A percentile compares a stretch with the other conserved stretches of the same genome.
Evolutionary conservation across 164 flowering plant species (phyloP).

Genomic region (Vitis rotundifolia): DNA sequence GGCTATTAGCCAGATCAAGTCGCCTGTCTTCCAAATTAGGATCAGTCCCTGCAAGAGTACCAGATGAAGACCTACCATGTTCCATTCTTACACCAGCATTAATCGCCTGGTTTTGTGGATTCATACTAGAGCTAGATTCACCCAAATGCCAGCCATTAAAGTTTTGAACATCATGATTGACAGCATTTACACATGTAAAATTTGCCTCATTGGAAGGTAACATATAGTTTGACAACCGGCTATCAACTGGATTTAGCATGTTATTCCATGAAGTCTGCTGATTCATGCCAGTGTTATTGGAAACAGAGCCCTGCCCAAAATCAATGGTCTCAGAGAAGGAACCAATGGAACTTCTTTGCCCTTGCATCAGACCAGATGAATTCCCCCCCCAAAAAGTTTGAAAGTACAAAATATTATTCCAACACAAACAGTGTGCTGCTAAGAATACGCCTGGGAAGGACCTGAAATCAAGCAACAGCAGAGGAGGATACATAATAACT

Average conservation of each 20-base stretch:
- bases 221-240: slow-evolving; percentile 32
- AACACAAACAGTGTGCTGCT: neutral
- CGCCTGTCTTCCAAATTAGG: slow-evolving; percentile 26
- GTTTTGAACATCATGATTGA: slow-evolving; percentile 32
- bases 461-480: slow-evolving; percentile 6
- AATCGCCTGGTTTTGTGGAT: slow-evolving; percentile 16
- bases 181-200: slow-evolving; percentile 25
- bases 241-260: slow-evolving; percentile 43
- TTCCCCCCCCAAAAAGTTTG: slow-evolving; percentile 1
- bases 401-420: slow-evolving; percentile 1
- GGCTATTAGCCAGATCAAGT: slow-evolving; percentile 16
- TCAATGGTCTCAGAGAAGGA: slow-evolving; percentile 53
- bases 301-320: slow-evolving; percentile 53
- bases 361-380: slow-evolving; percentile 50
- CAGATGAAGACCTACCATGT: slow-evolving; percentile 33
- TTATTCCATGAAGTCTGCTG: slow-evolving; percentile 48
- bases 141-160: slow-evolving; percentile 47
- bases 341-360: slow-evolving; percentile 44
- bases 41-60: slow-evolving; percentile 16
- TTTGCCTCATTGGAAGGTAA: slow-evolving; percentile 33
- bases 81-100: slow-evolving; percentile 32
- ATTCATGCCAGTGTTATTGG: slow-evolving; percentile 35
- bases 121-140: slow-evolving; percentile 54
- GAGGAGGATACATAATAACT: slow-evolving; percentile 1
- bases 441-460: slow-evolving; percentile 1